Base-by-base conservation (phyloP, 768 basidiomycete genomes). In the Podaxis sp. region DNA sequence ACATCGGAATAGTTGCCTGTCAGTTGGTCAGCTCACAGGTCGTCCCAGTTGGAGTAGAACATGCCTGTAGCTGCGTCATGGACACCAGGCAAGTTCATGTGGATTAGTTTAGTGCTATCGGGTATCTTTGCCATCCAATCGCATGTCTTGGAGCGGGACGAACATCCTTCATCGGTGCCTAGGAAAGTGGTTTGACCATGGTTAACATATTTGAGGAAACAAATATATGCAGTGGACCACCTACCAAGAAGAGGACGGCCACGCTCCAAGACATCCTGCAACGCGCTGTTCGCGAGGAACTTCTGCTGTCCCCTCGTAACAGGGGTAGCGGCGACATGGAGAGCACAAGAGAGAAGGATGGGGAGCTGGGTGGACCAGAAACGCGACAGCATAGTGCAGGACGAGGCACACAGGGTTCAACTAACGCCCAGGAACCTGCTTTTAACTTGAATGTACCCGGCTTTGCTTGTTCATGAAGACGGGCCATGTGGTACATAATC, bases 1-100 rank as follows among this genome's bases (percentile, higher is more conserved):
- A 73, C 74, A 38, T 75, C 77, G 2, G 79, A 72, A 59, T 82
- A 81, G 63, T 79, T 80, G 76, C 81, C 79, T 82, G 49, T 40
- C 37, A 22, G 46, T n/a, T 53, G 2, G 13, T 51, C 47, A 37
- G 52, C 4, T 29, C 24, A 52, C 11, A 2, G 37, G 22, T 2
- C 12, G 15, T 13, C 33, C 9, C 17, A 56, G 49, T 24, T 7
- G 17, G 8, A 29, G 22, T 25, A 29, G 25, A 63, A 61, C 72
- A 33, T 68, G 79, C 81, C 79, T 11, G 82, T 82, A 1, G 79
- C 72, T 0, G 81, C 73, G 68, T 84, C 82, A 63, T 84, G 82
- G 2, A 79, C 81, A 29, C 82, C 82, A 11, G 82, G 82, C n/a
- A 84, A 65, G 65, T 82, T 83, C 78, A 83, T 79, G 43, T 78